Percentiles rank a stretch among this genome's conserved stretches.
Evolutionary conservation across 495 filamentous ascomycete species (phyloP).

Genomic region (Cryomyces antarcticus): DNA sequence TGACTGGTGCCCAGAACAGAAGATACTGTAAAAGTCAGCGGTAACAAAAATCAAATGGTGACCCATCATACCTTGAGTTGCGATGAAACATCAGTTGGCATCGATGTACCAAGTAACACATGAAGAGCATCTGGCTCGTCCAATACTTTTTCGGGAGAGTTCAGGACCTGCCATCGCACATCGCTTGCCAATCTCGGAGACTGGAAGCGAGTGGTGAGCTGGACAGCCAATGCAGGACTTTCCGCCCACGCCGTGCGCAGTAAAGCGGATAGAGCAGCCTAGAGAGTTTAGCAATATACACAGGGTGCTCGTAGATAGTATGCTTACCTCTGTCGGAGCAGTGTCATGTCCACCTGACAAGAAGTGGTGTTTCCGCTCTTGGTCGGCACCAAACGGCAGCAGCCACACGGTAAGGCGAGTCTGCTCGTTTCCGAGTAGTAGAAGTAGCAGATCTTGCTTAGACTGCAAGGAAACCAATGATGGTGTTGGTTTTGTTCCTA

Average conservation of each 20-base stretch:
- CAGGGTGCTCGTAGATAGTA: background rate
- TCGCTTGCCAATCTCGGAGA: constrained; percentile 51
- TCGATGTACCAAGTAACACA: constrained; percentile 50
- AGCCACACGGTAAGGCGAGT: constrained; percentile 76
- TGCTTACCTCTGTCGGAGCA: constrained; percentile 30
- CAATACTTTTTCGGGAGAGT: constrained; percentile 62
- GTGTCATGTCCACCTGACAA: constrained; percentile 22
- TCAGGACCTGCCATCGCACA: constrained; percentile 57
- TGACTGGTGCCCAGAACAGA: constrained; percentile 84
- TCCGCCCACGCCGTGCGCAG: constrained; percentile 72
- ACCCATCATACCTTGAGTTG: constrained; percentile 52
- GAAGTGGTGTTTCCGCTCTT: constrained; percentile 37
- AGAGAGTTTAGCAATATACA: constrained; percentile 4
- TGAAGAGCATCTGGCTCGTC: constrained; percentile 62
- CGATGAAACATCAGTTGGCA: constrained; percentile 60
- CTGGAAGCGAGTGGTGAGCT: constrained; percentile 59
- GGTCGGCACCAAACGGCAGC: constrained; percentile 42
- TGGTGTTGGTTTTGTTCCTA: constrained; percentile 32
- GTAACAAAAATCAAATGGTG: background rate
- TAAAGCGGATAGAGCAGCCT: constrained; percentile 35
- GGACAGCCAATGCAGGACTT: constrained; percentile 61
- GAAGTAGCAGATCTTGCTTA: constrained; percentile 60
- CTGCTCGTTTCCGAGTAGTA: constrained; percentile 71
- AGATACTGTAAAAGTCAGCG: constrained; percentile 46
- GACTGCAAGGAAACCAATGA: constrained; percentile 43